Conservation (phyloP, 2,329 filamentous ascomycete species). For the Penicillium sp. region DNA sequence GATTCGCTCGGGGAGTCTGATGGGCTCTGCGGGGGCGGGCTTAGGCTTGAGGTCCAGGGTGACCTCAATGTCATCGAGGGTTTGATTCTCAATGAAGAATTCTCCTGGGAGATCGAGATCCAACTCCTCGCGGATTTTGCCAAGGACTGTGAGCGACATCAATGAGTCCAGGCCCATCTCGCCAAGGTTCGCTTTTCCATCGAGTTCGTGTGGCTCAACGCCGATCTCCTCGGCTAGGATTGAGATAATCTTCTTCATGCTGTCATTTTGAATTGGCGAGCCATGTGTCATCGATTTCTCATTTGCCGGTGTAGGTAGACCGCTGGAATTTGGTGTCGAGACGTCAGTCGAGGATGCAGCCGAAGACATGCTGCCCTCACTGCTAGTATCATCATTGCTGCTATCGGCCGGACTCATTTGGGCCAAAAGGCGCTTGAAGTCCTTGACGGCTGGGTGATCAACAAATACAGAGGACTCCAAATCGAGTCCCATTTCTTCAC, state of each 20-base stretch:
- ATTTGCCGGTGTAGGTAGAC: constrained; percentile 27
- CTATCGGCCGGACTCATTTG: constrained; percentile 33
- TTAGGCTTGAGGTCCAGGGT: constrained; percentile 41
- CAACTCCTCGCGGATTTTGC: constrained; percentile 44
- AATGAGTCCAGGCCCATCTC: constrained; percentile 48
- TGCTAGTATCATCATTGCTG: constrained; percentile 29
- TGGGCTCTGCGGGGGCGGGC: constrained; percentile 20
- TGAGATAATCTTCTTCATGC: constrained; percentile 40
- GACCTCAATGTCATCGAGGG: constrained; percentile 39
- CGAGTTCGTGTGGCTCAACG: constrained; percentile 40
- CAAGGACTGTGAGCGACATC: constrained; percentile 46
- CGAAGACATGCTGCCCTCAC: constrained; percentile 30
- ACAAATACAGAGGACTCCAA: constrained; percentile 58
- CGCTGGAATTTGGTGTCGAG: constrained; percentile 35
- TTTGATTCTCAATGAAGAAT: constrained; percentile 45
- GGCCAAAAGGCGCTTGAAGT: constrained; percentile 56
- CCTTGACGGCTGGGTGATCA: constrained; percentile 57
- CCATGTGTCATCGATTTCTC: constrained; percentile 24
- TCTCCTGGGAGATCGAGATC: constrained; percentile 43
- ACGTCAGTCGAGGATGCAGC: constrained; percentile 33
- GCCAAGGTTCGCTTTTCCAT: constrained; percentile 39
- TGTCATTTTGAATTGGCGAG: constrained; percentile 28
- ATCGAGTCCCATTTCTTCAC: constrained; percentile 58
- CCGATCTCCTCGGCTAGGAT: constrained; percentile 46
- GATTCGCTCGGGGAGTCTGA: constrained; percentile 26